These are phyloP conservation scores for Suillus decipiens DNA, from an alignment of 768 basidiomycete species.

Conservation along the genomic window DNA sequence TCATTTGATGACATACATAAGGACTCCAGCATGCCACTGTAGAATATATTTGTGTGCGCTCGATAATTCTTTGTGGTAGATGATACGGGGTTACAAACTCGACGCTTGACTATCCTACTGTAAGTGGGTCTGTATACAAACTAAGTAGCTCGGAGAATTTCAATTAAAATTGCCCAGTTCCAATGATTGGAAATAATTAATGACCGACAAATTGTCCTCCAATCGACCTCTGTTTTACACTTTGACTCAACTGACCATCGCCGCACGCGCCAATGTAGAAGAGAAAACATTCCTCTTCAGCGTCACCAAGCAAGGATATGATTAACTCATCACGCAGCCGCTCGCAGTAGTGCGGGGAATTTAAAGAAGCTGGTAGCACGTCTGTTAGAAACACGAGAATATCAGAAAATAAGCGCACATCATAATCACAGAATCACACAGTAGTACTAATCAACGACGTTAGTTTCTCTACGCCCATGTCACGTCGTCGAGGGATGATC, in stretches of 20 bases:
- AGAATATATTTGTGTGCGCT: too few species aligned
- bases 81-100: too few species aligned
- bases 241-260: too few species aligned
- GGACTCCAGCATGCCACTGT: too few species aligned
- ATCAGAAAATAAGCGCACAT: background rate
- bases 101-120: too few species aligned
- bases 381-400: background rate
- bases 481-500: conserved; percentile 19
- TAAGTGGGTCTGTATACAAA: too few species aligned
- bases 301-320: background rate
- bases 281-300: background rate
- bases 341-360: background rate
- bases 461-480: conserved; percentile 11
- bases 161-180: background rate
- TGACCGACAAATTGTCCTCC: background rate
- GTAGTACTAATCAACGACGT: background rate
- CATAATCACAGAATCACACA: background rate
- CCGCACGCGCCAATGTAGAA: too few species aligned
- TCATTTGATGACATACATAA: too few species aligned
- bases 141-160: background rate
- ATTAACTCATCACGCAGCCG: background rate
- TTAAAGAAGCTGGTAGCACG: background rate
- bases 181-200: background rate
- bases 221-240: too few species aligned
- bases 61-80: too few species aligned